Base-by-base conservation (phyloP, 257 asterid genomes). In the Rehmannia glutinosa region DNA sequence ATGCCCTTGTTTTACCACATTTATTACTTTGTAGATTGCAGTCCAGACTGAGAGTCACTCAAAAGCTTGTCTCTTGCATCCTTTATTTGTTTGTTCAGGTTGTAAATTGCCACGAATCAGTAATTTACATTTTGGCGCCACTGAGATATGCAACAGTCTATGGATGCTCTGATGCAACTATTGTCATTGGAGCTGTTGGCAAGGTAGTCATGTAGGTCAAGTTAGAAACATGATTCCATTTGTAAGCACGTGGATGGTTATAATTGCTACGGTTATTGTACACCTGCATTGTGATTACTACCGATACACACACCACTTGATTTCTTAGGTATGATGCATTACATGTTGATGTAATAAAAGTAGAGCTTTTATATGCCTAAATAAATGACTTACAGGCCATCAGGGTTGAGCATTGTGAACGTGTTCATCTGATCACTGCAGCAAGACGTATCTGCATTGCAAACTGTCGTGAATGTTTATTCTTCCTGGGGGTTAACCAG, bases 151-250 rank as follows among this genome's bases (percentile, higher is more conserved):
- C 92, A 24, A 87, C 93, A 36, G 83, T 90, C 52, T 92, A 92
- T 74, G 98, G 97, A 77, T 92, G 98, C 83, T 92, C 98, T 66
- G 98, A 92, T 81, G 98, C 98, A 52, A 92, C 98, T 33, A 86
- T 92, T 57, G 83, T 92, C 78, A 81, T 92, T 52, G 98, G 98
- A 60, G 97, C 98, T 50, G 89, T 92, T 77, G 98, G 98, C 88
- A 90, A 92, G 97, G 98, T 92, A 86, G 57, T 70, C 35, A 62
- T 41, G 47, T 27, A 3, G 24, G 57, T 71, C 60, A 54, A 59
- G 17, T 67, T 68, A 62, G 21, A 50, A 28, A 56, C 53, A 6
- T 50, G 66, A 39, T 60, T 64, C 60, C 49, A 50, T 42, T 50
- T 58, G 60, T 39, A 36, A 38, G 62, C 59, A 19, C 16, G 12